A percentile compares a stretch with the other conserved stretches of the same genome.
Conservation (phyloP, 2,329 filamentous ascomycete genomes). For the Nannizziopsis barbatae region DNA sequence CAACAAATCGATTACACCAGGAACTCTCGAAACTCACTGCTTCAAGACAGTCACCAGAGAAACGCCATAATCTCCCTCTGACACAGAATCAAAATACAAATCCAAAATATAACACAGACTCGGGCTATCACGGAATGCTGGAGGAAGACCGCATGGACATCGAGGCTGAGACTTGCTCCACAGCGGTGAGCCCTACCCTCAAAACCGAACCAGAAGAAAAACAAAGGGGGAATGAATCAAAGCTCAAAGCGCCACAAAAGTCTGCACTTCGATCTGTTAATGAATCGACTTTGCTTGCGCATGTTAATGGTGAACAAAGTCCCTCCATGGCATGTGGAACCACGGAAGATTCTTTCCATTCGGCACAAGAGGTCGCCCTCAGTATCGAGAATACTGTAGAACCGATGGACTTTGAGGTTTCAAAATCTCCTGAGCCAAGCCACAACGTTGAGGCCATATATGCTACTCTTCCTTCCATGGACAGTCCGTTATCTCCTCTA, state of each 20-base stretch:
- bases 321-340: conserved; percentile 26
- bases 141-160: conserved; percentile 32
- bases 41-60: conserved; percentile 13
- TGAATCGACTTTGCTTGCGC: conserved; percentile 18
- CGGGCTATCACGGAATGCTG: conserved; percentile 39
- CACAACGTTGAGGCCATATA: not conserved
- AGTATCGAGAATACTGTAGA: conserved; percentile 29
- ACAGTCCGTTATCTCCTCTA: not conserved
- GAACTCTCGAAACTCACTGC: conserved; percentile 25
- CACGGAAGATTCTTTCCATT: conserved; percentile 39
- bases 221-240: not conserved
- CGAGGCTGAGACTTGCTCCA: conserved; percentile 3
- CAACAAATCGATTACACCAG: conserved; percentile 27
- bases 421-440: conserved; percentile 2
- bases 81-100: conserved; percentile 31
- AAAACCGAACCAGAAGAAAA: not conserved
- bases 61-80: conserved; percentile 18
- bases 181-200: not conserved
- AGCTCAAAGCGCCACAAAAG: not conserved
- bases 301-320: conserved; percentile 17
- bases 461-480: conserved; percentile 1
- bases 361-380: conserved; percentile 32
- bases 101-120: conserved; percentile 35
- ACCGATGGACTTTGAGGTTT: conserved; percentile 23
- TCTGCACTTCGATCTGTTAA: conserved; percentile 27